Conservation (phyloP, 768 basidiomycete genomes). For the Solioccasus polychromus region DNA sequence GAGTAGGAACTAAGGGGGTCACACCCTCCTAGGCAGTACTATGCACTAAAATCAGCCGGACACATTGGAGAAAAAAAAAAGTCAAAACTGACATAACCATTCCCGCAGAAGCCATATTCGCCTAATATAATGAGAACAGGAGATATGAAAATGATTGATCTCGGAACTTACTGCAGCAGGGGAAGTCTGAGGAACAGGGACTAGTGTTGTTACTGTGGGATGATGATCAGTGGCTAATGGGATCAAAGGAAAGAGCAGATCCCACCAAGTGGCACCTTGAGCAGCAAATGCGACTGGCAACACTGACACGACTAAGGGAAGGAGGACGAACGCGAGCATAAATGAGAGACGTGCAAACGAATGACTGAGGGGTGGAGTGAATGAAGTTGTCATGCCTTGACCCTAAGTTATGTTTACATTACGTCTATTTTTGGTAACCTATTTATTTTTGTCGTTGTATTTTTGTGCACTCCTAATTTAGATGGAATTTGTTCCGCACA, state of each 20-base stretch:
- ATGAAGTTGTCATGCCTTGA: too few relatives aligned
- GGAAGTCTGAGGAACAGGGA: slow-evolving; percentile 35
- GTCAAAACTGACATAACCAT: slow-evolving; percentile 33
- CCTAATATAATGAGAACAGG: slow-evolving; percentile 28
- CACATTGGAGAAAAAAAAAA: not conserved
- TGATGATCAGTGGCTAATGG: not conserved
- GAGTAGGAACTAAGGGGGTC: slow-evolving; percentile 69
- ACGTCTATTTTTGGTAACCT: too few relatives aligned
- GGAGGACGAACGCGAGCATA: slow-evolving; percentile 21
- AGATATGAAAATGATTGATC: not conserved
- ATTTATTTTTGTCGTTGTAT: too few relatives aligned
- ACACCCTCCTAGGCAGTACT: slow-evolving; percentile 89
- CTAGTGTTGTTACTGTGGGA: slow-evolving; percentile 35
- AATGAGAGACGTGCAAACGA: slow-evolving; percentile 18
- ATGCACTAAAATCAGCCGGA: slow-evolving; percentile 8
- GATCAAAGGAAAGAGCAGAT: not conserved
- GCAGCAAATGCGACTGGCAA: slow-evolving; percentile 18
- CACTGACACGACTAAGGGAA: slow-evolving; percentile 15
- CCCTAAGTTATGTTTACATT: too few relatives aligned
- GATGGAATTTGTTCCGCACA: slow-evolving; percentile 11
- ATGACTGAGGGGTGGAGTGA: slow-evolving; percentile 2
- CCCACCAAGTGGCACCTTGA: slow-evolving; percentile 30
- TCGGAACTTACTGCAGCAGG: slow-evolving; percentile 42
- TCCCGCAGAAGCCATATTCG: slow-evolving; percentile 55
- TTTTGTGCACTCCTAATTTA: not conserved